Percentiles rank a stretch among this genome's conserved stretches.
Evolutionary conservation across 108 stramenopile species (phyloP).

Genomic region (Tribonema minus): DNA sequence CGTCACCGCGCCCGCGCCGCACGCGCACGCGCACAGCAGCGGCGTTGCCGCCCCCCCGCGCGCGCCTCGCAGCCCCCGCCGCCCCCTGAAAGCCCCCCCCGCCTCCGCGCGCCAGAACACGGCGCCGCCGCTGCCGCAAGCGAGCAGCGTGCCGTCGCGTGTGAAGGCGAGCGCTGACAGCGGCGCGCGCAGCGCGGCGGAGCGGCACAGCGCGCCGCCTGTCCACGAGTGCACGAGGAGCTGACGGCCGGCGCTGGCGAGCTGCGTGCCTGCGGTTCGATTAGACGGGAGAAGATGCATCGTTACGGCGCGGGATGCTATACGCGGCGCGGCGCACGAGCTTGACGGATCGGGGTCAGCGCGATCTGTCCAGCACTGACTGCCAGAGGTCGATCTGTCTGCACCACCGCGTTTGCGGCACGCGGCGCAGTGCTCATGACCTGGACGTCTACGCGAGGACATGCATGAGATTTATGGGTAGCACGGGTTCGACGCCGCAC

Average conservation of each 20-base stretch:
- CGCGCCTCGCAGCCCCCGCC: background rate
- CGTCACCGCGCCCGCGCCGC: conserved; percentile 6
- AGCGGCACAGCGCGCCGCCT: background rate
- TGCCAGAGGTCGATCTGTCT: no score
- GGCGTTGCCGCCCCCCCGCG: background rate
- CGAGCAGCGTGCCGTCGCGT: background rate
- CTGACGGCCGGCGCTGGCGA: background rate
- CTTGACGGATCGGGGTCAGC: no score
- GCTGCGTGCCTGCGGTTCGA: background rate
- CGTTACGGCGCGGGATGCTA: no score
- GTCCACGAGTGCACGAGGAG: background rate
- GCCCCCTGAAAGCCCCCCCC: background rate
- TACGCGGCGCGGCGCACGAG: no score
- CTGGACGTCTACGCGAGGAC: no score
- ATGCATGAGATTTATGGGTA: no score
- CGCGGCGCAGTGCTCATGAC: no score
- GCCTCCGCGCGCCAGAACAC: background rate
- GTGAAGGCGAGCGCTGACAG: background rate
- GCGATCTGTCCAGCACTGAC: no score
- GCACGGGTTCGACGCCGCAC: no score
- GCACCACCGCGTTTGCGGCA: no score
- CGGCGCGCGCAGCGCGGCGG: background rate
- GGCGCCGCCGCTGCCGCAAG: background rate
- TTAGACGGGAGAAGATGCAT: no score
- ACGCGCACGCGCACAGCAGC: background rate